Evolutionary conservation across 2,329 filamentous ascomycete species (phyloP).

Genomic region (Pseudogymnoascus sp.): DNA sequence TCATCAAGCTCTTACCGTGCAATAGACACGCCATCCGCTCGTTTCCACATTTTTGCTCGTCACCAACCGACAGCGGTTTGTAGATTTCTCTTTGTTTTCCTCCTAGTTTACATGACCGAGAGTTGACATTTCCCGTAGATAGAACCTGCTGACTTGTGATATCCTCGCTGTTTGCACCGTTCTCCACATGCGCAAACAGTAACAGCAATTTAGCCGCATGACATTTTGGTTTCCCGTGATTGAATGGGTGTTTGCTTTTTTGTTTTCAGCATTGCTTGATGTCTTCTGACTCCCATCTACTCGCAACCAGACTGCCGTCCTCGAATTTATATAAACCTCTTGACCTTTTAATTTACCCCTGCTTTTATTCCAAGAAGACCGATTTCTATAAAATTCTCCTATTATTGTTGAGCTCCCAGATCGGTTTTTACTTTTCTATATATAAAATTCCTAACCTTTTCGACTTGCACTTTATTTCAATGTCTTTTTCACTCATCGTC

Average conservation of each 20-base stretch:
- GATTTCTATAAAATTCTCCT: not conserved
- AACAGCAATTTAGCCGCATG: not conserved
- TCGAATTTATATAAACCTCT: not conserved
- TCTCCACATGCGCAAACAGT: not conserved
- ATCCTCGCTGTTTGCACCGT: not conserved
- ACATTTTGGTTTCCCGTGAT: not conserved
- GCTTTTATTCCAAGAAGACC: not conserved
- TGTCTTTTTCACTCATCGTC: not conserved
- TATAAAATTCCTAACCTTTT: not conserved
- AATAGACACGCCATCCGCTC: not conserved
- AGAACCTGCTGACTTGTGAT: not conserved
- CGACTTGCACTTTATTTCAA: not conserved
- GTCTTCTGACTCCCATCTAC: not conserved
- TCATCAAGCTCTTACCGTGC: not conserved
- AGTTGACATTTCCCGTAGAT: not conserved
- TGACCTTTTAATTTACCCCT: not conserved
- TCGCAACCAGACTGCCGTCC: not conserved
- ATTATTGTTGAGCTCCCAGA: too few relatives aligned
- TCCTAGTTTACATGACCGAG: not conserved
- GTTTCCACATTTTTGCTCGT: not conserved
- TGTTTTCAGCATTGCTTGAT: not conserved
- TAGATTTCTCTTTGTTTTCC: not conserved
- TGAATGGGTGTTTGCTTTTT: not conserved
- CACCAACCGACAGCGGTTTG: not conserved
- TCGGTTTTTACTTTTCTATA: not conserved